Conservation (phyloP, 225 moss, liverwort and hornwort species). For the Pleurozium schreberi region DNA sequence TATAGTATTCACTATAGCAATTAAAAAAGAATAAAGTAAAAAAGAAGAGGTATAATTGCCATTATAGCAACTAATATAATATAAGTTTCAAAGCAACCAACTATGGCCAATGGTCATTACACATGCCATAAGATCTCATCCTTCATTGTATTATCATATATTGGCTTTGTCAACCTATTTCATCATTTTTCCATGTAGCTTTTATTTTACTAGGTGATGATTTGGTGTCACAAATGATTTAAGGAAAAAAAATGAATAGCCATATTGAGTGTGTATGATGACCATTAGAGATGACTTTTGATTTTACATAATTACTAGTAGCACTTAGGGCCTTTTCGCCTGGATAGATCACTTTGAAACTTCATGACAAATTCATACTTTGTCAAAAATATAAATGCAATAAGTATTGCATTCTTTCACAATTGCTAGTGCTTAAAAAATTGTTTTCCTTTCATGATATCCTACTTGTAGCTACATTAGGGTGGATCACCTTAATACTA, state of each 20-base stretch:
- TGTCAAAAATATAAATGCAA: neutral
- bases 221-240: neutral
- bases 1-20: neutral
- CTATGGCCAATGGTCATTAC: fast-evolving
- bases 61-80: neutral
- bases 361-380: neutral
- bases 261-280: fast-evolving
- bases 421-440: neutral
- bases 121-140: neutral
- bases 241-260: too few species aligned
- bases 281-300: neutral
- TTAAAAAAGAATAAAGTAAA: neutral
- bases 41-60: neutral
- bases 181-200: neutral
- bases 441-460: too few species aligned
- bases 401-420: neutral
- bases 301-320: neutral
- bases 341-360: neutral
- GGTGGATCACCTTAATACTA: neutral
- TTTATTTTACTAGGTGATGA: neutral
- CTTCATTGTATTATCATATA: neutral
- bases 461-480: neutral
- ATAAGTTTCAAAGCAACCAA: neutral
- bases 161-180: neutral
- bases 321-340: neutral